Percentiles rank a stretch among this genome's conserved stretches.
phyloP scores from a whole-genome alignment of 179 eudicot genomes.

The Kewa caespitosa region DNA sequence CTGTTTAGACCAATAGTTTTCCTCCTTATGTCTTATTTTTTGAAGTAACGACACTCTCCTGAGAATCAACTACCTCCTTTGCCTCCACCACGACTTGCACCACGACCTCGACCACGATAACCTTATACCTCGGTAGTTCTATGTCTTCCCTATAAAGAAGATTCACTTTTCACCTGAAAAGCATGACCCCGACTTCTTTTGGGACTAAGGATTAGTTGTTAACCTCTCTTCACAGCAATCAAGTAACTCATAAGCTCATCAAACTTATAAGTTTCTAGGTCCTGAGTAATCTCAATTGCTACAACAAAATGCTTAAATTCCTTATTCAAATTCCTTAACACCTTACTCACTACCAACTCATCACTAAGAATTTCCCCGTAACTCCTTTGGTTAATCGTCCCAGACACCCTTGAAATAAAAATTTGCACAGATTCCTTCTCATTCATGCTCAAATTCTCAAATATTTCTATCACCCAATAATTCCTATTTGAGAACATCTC shows the following conservation, averaged over 20 bases:
- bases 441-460: conserved; percentile 12
- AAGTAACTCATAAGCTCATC: conserved; percentile 11
- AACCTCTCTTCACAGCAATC: conserved; percentile 16
- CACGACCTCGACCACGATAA: background rate
- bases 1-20: no score
- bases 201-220: no score
- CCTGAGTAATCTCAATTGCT: background rate
- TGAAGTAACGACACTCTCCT: background rate
- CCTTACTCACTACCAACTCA: background rate
- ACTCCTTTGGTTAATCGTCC: background rate
- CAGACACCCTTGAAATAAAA: background rate
- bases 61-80: background rate
- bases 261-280: background rate
- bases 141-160: background rate
- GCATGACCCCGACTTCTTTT: background rate
- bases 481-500: conserved; percentile 12
- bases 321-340: background rate
- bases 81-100: background rate
- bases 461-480: conserved; percentile 6
- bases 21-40: conserved; percentile 13
- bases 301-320: conserved; percentile 7
- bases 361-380: conserved; percentile 1
- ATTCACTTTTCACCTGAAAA: background rate
- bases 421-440: background rate
- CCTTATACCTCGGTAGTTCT: no score